phyloP scores from a whole-genome alignment of 208 protist species.

The Tritrichomonas musculus region DNA sequence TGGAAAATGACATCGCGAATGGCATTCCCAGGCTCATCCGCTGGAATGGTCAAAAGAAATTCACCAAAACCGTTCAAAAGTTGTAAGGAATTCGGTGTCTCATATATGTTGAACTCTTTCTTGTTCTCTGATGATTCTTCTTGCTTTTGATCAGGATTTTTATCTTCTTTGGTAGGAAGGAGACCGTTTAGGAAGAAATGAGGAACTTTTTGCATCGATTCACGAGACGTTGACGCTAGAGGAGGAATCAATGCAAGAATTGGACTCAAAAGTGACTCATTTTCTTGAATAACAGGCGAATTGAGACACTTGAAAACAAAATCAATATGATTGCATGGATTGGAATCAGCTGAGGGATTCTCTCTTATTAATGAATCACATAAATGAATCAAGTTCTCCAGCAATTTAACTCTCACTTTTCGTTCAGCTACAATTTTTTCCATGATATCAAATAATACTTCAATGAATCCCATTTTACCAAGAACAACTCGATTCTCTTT shows the following conservation, averaged over 20 bases:
- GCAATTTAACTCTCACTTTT: background rate
- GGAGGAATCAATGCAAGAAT: background rate
- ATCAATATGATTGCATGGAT: background rate
- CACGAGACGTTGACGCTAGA: background rate
- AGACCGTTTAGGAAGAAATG: background rate
- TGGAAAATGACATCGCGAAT: background rate
- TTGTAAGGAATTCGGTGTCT: background rate
- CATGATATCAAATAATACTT: background rate
- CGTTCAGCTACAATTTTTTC: background rate
- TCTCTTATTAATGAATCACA: background rate
- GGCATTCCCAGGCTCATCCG: background rate
- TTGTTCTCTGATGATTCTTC: background rate
- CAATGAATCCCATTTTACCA: background rate
- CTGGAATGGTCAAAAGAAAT: background rate
- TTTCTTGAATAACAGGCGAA: background rate
- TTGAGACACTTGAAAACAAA: background rate
- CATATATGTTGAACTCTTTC: background rate
- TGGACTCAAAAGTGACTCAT: background rate
- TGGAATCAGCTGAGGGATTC: background rate
- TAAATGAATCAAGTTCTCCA: background rate
- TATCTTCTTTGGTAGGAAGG: background rate
- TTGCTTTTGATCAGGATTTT: no score
- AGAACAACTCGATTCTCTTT: background rate
- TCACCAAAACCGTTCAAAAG: slow-evolving; percentile 14
- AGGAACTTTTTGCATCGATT: background rate